These are phyloP conservation scores for Exophiala sideris DNA, from an alignment of 2,329 filamentous ascomycete genomes.

Conservation along the genomic window DNA sequence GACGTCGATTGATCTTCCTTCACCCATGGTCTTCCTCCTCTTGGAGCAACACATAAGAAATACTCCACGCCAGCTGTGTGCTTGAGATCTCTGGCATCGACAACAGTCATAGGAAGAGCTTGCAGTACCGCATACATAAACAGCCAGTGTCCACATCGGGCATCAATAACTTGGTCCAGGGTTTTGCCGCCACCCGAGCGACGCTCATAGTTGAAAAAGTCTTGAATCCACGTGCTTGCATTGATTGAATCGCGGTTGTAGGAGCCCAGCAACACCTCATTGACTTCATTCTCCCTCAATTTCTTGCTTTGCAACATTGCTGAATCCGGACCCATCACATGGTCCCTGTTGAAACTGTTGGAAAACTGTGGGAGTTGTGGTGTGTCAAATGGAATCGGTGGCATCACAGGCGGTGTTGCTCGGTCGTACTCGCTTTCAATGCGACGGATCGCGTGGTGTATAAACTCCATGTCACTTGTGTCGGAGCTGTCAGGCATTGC, in stretches of 20 bases:
- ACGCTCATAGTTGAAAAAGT: slow-evolving; percentile 49
- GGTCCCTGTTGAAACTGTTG: slow-evolving; percentile 55
- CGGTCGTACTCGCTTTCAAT: slow-evolving; percentile 85
- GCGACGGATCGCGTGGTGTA: slow-evolving; percentile 68
- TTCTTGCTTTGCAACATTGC: slow-evolving; percentile 69
- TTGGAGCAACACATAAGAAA: slow-evolving; percentile 49
- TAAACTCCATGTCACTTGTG: slow-evolving; percentile 54
- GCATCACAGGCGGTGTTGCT: slow-evolving; percentile 82
- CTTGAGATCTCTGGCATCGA: slow-evolving; percentile 47
- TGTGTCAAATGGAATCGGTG: slow-evolving; percentile 85
- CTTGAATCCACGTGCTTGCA: slow-evolving; percentile 46
- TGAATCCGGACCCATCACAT: slow-evolving; percentile 66
- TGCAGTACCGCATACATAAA: slow-evolving; percentile 52
- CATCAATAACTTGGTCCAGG: slow-evolving; percentile 44
- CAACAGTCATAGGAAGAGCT: slow-evolving; percentile 46
- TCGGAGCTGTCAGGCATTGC: slow-evolving; percentile 54
- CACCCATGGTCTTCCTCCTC: slow-evolving; percentile 49
- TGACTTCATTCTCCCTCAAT: slow-evolving; percentile 74
- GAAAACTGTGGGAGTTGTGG: slow-evolving; percentile 71
- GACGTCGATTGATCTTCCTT: slow-evolving; percentile 43
- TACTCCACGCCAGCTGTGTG: slow-evolving; percentile 48
- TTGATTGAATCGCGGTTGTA: slow-evolving; percentile 72
- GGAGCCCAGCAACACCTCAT: slow-evolving; percentile 71
- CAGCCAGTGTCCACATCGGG: slow-evolving; percentile 51
- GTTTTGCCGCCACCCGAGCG: slow-evolving; percentile 42